Percentiles rank a stretch among this genome's conserved stretches.
These are phyloP conservation scores for Austroboletus eburneus DNA, from an alignment of 768 basidiomycete species.

Conservation along the genomic window DNA sequence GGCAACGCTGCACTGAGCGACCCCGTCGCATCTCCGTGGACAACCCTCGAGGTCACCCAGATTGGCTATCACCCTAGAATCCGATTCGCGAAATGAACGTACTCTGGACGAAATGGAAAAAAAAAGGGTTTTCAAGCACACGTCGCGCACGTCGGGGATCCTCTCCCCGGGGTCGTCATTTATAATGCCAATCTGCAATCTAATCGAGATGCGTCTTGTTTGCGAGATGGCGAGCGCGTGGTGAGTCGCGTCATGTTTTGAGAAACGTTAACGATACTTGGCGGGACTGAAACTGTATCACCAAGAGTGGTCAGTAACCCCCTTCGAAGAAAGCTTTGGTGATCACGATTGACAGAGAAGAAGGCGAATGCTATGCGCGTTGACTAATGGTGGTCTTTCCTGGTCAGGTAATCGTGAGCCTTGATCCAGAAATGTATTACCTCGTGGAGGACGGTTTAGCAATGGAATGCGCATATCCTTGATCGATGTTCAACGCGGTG, in stretches of 20 bases:
- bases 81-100: slow-evolving; percentile 23
- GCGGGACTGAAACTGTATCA: too few species aligned
- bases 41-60: slow-evolving; percentile 8
- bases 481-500: background rate
- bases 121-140: slow-evolving; percentile 2
- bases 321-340: background rate
- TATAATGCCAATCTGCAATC: slow-evolving; percentile 15
- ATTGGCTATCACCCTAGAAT: slow-evolving; percentile 23
- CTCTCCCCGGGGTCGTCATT: background rate
- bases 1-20: too few species aligned
- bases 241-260: slow-evolving; percentile 22
- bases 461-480: background rate
- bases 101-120: background rate
- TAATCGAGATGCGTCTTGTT: too few species aligned
- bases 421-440: background rate
- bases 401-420: background rate
- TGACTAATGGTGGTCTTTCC: slow-evolving; percentile 1
- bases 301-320: background rate
- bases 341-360: background rate
- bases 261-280: too few species aligned
- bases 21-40: too few species aligned
- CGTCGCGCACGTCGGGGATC: slow-evolving; percentile 14
- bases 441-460: background rate
- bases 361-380: background rate
- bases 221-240: too few species aligned